A percentile compares a stretch with the other conserved stretches of the same genome.
Conservation (phyloP, 1,284 basidiomycete species). For the Stygiomarasmius scandens region DNA sequence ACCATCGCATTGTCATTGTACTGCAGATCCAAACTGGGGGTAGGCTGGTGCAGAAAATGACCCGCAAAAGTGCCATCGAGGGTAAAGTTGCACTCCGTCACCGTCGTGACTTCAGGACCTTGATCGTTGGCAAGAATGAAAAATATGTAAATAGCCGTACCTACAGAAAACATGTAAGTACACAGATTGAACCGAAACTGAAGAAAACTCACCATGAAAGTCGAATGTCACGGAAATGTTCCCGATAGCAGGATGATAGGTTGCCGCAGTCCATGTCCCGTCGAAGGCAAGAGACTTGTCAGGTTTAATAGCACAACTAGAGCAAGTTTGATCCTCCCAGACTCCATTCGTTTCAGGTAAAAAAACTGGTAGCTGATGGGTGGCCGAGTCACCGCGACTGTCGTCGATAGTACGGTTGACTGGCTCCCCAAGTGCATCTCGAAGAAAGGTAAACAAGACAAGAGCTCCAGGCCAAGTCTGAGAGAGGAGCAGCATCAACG, state of each 20-base stretch:
- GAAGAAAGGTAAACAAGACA: too few species aligned
- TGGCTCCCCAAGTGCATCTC: too few species aligned
- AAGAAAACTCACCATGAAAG: not conserved
- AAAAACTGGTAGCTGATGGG: not conserved
- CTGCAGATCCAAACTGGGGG: not conserved
- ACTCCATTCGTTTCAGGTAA: not conserved
- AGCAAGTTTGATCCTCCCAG: conserved; percentile 2
- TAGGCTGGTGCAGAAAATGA: not conserved
- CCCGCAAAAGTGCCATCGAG: conserved; percentile 1
- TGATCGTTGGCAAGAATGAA: conserved; percentile 15
- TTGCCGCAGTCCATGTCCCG: conserved; percentile 4
- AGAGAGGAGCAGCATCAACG: too few species aligned
- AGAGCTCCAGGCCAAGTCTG: too few species aligned
- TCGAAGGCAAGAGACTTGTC: not conserved
- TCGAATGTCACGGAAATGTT: not conserved
- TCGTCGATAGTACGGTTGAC: conserved; percentile 3
- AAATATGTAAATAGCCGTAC: conserved; percentile 13
- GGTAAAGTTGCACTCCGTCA: conserved; percentile 9
- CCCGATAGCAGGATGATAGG: not conserved
- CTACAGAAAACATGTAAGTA: not conserved
- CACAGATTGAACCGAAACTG: not conserved
- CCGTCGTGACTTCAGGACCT: not conserved
- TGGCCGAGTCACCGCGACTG: not conserved
- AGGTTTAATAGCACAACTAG: not conserved
- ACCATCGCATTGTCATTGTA: not conserved